Base-by-base conservation (phyloP, 2,329 filamentous ascomycete species). In the Trichoderma brevicompactum region DNA sequence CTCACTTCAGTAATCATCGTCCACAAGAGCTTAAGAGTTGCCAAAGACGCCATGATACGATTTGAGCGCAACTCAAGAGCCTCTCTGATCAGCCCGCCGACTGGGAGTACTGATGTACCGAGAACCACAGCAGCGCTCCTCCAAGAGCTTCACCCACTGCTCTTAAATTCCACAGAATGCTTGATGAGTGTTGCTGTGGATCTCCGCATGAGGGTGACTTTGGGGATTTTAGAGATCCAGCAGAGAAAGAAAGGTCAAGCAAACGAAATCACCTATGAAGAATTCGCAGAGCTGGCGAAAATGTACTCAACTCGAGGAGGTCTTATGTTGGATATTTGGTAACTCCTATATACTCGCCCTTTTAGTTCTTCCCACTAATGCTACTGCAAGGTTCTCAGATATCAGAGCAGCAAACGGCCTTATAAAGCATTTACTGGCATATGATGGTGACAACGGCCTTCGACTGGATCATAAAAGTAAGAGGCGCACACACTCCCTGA, bases 191-290 rank as follows among this genome's bases (percentile, higher is more conserved):
- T 74, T 10, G 68, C 67, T 6, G 69, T 72, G 38, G 63, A 68
- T 1, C 65, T 79, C 38, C 71, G 66, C 19, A 74, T 79, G 72
- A 69, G 73, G 2, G 69, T 78, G 58, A 71, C 69, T 52, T 78
- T 78, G 67, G 77, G 76, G 1, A 70, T 68, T 12, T 43, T 79
- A 1, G 68, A 68, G 7, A 66, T 77, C 34, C 66, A 64, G 3
- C 64, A 68, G 23, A 73, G 71, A 53, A 76, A 73, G 53, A 76
- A 68, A 43, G 68, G 68, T 0, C 56, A 69, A 0, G 66, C 53
- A 23, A 69, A 72, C 28, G 64, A 71, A 10, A 68, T 75, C 43
- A 65, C 71, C 1, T 71, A 70, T 28, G 34, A 68, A 9, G 65
- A 73, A 3, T 75, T 77, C 36, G 49, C 64, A n/a, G 65, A 68